phyloP scores from a whole-genome alignment of 306 rosid genomes.

The Calophaca sinica region DNA sequence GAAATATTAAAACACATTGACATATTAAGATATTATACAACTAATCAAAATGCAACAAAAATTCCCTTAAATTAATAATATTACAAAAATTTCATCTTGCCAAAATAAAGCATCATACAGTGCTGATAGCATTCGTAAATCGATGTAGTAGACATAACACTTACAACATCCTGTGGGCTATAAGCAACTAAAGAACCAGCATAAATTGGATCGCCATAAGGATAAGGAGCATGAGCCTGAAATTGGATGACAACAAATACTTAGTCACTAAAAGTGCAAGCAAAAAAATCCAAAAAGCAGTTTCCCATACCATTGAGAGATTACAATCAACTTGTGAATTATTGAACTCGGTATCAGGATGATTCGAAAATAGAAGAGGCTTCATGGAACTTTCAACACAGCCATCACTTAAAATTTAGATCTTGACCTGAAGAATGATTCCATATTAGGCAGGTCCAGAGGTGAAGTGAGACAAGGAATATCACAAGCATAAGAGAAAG shows the following conservation, averaged over 20 bases:
- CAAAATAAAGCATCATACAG: no score
- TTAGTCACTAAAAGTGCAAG: constrained; percentile 32
- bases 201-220: constrained; percentile 64
- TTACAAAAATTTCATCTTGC: no score
- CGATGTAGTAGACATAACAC: constrained; percentile 35
- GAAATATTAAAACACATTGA: constrained; percentile 16
- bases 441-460: constrained; percentile 31
- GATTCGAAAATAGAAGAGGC: constrained; percentile 54
- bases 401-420: constrained; percentile 50
- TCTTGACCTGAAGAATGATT: constrained; percentile 54
- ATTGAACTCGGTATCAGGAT: constrained; percentile 49
- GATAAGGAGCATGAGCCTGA: constrained; percentile 67
- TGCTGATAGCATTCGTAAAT: neutral
- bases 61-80: no score
- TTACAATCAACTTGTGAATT: constrained; percentile 56
- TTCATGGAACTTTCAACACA: constrained; percentile 61
- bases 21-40: constrained; percentile 13
- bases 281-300: constrained; percentile 29
- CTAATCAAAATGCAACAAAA: neutral
- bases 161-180: constrained; percentile 70
- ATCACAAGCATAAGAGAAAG: neutral
- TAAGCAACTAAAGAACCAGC: constrained; percentile 59
- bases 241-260: constrained; percentile 38
- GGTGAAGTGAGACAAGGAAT: neutral
- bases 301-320: constrained; percentile 66